Evolutionary conservation across 2,329 filamentous ascomycete species (phyloP).

Genomic region (Colletotrichum destructivum): DNA sequence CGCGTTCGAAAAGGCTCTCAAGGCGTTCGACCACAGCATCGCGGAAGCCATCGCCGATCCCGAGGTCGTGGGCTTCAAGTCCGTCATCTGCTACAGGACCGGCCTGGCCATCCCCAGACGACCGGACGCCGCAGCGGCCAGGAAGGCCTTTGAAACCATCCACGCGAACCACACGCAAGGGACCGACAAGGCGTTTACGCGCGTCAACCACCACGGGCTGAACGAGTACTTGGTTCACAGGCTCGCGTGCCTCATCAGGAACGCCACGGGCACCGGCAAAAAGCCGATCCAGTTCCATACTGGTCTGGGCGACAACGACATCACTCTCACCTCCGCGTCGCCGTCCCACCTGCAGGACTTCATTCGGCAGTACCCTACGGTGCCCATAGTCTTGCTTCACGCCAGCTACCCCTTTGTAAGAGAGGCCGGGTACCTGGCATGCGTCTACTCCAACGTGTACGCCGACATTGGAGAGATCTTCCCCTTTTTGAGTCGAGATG

Average conservation of each 20-base stretch:
- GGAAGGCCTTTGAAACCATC: constrained; percentile 57
- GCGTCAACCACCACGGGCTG: constrained; percentile 74
- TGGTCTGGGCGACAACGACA: constrained; percentile 85
- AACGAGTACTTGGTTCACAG: constrained; percentile 80
- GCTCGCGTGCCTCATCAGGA: constrained; percentile 71
- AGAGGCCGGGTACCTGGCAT: constrained; percentile 84
- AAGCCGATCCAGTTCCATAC: constrained; percentile 91
- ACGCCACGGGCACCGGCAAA: constrained; percentile 59
- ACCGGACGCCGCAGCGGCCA: constrained; percentile 59
- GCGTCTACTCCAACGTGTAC: constrained; percentile 84
- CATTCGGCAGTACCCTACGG: constrained; percentile 76
- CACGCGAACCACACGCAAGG: constrained; percentile 47
- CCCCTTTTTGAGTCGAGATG: constrained; percentile 81
- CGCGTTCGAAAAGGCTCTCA: constrained; percentile 54
- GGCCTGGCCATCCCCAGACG: constrained; percentile 73
- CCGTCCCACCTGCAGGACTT: constrained; percentile 82
- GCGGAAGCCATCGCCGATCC: constrained; percentile 72
- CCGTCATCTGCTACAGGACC: constrained; percentile 85
- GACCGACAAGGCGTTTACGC: constrained; percentile 56
- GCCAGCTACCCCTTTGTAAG: constrained; percentile 86
- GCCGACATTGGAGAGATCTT: constrained; percentile 89
- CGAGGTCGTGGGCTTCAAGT: constrained; percentile 85
- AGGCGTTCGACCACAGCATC: constrained; percentile 62
- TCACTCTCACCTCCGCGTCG: constrained; percentile 78
- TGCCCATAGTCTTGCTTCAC: constrained; percentile 85